These are phyloP conservation scores for Misopates orontium DNA, from an alignment of 257 asterid species.

Conservation along the genomic window DNA sequence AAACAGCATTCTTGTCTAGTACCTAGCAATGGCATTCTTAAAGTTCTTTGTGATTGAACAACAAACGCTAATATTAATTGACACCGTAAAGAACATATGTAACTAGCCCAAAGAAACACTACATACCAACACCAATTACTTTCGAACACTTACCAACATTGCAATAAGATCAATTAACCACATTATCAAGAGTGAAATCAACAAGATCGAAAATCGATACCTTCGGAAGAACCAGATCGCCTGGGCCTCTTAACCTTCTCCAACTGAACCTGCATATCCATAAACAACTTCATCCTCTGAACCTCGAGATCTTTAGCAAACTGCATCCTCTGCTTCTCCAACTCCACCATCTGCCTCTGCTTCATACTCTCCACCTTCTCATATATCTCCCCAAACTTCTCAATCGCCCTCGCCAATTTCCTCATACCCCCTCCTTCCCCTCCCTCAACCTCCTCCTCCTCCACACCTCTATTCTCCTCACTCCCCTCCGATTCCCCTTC, in stretches of 20 bases:
- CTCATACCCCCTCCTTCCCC: constrained; percentile 50
- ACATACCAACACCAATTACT: too few relatives aligned
- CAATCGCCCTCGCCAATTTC: constrained; percentile 70
- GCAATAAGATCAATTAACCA: not conserved
- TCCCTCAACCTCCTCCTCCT: constrained; percentile 31
- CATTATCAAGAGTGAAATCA: not conserved
- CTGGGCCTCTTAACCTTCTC: constrained; percentile 60
- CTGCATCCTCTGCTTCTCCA: constrained; percentile 89
- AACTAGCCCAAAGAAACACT: too few relatives aligned
- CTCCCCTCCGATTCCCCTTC: constrained; percentile 44
- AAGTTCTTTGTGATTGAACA: too few relatives aligned
- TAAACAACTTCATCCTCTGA: constrained; percentile 75
- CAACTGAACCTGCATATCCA: constrained; percentile 72
- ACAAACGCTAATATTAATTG: too few relatives aligned
- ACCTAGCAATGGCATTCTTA: too few relatives aligned
- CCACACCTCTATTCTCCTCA: too few relatives aligned
- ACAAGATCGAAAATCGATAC: constrained; percentile 44
- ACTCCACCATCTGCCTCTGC: constrained; percentile 79
- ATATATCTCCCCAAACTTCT: constrained; percentile 69
- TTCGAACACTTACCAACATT: not conserved
- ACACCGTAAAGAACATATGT: too few relatives aligned
- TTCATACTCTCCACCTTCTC: constrained; percentile 80
- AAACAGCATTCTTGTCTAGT: too few relatives aligned
- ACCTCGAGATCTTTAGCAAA: constrained; percentile 85
- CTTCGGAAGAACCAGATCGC: constrained; percentile 56